A percentile compares a stretch with the other conserved stretches of the same genome.
phyloP scores from a whole-genome alignment of 345 rosid genomes.

The Eucalyptus virginea region DNA sequence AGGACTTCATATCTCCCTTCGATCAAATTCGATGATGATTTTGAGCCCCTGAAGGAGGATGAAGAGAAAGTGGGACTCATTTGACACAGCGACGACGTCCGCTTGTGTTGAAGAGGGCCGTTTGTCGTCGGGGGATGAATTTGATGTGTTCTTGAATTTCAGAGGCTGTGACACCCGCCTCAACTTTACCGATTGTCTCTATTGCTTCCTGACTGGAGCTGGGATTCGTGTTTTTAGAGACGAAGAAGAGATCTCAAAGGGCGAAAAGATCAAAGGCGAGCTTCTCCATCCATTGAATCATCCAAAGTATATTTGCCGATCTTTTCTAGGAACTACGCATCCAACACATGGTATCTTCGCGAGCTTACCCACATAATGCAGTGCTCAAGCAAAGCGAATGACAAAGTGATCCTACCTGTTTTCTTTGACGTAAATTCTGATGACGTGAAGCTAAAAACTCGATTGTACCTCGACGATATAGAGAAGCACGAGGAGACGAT shows the following conservation, averaged over 20 bases:
- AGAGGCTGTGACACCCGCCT: not conserved
- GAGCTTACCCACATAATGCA: too few species aligned
- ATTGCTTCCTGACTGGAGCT: not conserved
- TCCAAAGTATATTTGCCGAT: too few species aligned
- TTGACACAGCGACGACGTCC: accelerated
- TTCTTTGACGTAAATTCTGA: too few species aligned
- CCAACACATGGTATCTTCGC: too few species aligned
- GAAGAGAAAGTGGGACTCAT: not conserved
- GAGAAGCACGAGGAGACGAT: not conserved
- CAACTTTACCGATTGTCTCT: not conserved
- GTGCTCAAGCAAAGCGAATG: too few species aligned
- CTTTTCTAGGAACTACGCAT: too few species aligned
- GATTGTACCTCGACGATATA: not conserved
- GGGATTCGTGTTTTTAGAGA: not conserved
- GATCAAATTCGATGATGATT: too few species aligned
- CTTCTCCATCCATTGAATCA: too few species aligned
- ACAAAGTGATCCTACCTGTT: too few species aligned
- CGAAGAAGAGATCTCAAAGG: too few species aligned
- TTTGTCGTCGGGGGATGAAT: not conserved
- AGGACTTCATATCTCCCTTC: too few species aligned
- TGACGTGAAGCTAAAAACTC: not conserved
- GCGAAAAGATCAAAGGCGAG: too few species aligned
- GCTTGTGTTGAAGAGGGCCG: not conserved
- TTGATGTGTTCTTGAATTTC: not conserved
- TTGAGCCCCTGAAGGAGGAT: not conserved